These are phyloP conservation scores for Phytophthora sp. DNA, from an alignment of 352 stramenopile species.

Conservation along the genomic window DNA sequence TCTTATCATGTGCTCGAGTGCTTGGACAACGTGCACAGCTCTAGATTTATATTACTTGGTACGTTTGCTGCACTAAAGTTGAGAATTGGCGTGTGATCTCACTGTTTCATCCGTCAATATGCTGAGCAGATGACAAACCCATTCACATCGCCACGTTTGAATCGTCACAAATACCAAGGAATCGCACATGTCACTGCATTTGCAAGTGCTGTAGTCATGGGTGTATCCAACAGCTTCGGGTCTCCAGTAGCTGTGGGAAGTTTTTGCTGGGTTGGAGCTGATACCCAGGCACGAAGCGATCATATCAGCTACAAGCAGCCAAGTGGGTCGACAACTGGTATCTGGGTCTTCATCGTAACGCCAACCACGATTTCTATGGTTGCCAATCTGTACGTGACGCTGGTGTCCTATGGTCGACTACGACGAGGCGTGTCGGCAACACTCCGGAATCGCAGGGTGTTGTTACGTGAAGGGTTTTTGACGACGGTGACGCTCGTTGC, in stretches of 20 bases:
- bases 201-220: conserved; percentile 53
- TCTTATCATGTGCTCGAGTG: conserved; percentile 75
- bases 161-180: conserved; percentile 70
- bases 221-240: conserved; percentile 56
- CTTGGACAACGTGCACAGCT: conserved; percentile 75
- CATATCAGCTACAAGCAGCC: conserved; percentile 35
- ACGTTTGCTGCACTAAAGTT: conserved; percentile 6
- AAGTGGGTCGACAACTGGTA: conserved; percentile 38
- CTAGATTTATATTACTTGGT: conserved; percentile 77
- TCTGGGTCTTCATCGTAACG: conserved; percentile 77
- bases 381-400: conserved; percentile 72
- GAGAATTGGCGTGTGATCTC: not conserved
- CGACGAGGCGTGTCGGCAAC: conserved; percentile 65
- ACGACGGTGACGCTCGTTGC: conserved; percentile 73
- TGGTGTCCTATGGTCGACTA: conserved; percentile 67
- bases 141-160: conserved; percentile 77
- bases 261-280: conserved; percentile 78
- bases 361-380: conserved; percentile 57
- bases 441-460: conserved; percentile 53
- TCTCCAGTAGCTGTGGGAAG: conserved; percentile 63
- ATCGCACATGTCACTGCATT: conserved; percentile 51
- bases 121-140: conserved; percentile 75
- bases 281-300: conserved; percentile 32
- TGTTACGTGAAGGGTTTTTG: conserved; percentile 75
- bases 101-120: conserved; percentile 5